Conservation (phyloP, 345 rosid genomes). For the Eucalyptus grandis region DNA sequence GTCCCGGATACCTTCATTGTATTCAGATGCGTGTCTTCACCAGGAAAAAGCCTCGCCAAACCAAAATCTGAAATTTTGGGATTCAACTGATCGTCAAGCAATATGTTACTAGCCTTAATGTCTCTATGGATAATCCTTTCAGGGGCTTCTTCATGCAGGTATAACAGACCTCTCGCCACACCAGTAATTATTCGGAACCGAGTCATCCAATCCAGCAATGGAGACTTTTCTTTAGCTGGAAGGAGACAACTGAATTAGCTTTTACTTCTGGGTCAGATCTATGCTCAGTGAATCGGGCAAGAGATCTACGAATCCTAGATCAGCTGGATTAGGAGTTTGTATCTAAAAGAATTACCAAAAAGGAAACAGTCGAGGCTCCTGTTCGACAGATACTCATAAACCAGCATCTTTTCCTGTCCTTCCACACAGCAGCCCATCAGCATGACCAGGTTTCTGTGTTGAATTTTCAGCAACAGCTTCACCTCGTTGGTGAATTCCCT, state of each 20-base stretch:
- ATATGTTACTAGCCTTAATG: slow-evolving; percentile 64
- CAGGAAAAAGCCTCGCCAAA: slow-evolving; percentile 77
- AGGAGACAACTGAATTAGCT: not conserved
- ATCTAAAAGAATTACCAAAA: slow-evolving; percentile 30
- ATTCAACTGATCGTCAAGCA: slow-evolving; percentile 50
- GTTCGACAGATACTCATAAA: slow-evolving; percentile 74
- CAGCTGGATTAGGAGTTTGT: not conserved
- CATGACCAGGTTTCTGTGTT: slow-evolving; percentile 66
- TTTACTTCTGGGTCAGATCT: not conserved
- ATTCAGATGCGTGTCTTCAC: slow-evolving; percentile 67
- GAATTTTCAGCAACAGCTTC: slow-evolving; percentile 51
- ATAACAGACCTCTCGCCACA: slow-evolving; percentile 68
- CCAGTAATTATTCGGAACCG: slow-evolving; percentile 48
- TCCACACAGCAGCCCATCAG: slow-evolving; percentile 63
- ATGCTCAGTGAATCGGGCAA: not conserved
- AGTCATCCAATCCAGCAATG: slow-evolving; percentile 43
- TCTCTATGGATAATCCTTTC: slow-evolving; percentile 74
- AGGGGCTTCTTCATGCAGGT: slow-evolving; percentile 80
- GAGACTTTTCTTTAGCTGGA: slow-evolving; percentile 37
- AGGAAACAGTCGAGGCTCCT: slow-evolving; percentile 63
- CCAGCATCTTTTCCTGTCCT: slow-evolving; percentile 67
- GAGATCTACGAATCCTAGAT: not conserved
- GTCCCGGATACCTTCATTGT: slow-evolving; percentile 79
- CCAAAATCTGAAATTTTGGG: slow-evolving; percentile 89
- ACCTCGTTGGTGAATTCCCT: slow-evolving; percentile 69